Percentiles rank a stretch among this genome's conserved stretches.
phyloP scores from a whole-genome alignment of 441 rosid species.

The Euphorbia celastroides region DNA sequence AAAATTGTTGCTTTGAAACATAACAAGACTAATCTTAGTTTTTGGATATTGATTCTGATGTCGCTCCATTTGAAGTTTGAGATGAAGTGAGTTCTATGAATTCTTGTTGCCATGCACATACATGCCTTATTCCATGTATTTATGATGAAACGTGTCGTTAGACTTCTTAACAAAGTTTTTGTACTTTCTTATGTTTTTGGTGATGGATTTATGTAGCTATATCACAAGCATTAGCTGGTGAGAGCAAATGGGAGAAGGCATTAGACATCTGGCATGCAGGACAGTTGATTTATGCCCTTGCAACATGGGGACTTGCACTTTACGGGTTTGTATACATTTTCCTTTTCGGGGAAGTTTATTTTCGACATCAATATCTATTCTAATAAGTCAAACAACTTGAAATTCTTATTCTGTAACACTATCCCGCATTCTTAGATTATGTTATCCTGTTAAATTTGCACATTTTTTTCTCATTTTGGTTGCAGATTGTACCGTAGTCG shows the following conservation, averaged over 20 bases:
- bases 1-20: background rate
- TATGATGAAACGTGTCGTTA: background rate
- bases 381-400: too few relatives aligned
- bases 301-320: conserved; percentile 84
- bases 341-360: background rate
- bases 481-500: conserved; percentile 65
- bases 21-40: background rate
- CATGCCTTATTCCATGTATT: background rate
- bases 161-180: background rate
- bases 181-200: conserved; percentile 5
- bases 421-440: background rate
- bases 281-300: conserved; percentile 61
- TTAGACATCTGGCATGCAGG: conserved; percentile 87
- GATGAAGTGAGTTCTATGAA: background rate
- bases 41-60: too few relatives aligned
- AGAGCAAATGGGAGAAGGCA: conserved; percentile 65
- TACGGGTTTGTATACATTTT: conserved; percentile 39
- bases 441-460: background rate
- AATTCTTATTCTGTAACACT: background rate
- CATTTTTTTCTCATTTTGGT: background rate
- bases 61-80: background rate
- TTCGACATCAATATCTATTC: background rate
- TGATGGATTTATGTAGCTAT: conserved; percentile 38
- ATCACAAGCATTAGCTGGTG: conserved; percentile 52
- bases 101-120: background rate